Evolutionary conservation across 2,329 filamentous ascomycete species (phyloP), one percentile per base, ranked within the genome.

Genomic region (Fusarium brachygibbosum): DNA sequence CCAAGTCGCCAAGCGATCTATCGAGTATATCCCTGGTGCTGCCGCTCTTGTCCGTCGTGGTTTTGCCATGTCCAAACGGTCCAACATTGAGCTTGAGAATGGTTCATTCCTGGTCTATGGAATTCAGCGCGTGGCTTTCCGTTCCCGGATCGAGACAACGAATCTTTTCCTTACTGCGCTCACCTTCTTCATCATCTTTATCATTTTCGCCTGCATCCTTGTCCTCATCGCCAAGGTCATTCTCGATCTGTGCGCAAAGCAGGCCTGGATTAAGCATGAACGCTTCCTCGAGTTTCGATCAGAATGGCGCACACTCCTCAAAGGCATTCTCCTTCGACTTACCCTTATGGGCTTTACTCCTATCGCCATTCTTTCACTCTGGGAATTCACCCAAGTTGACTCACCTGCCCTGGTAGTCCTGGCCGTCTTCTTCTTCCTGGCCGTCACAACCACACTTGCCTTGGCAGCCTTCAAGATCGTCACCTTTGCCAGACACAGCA

Each of bases 91-190:
- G 73, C 84, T 84, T n/a, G 80, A 79, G 23, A 85, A 83, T 25
- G 87, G 88, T 51, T 85, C 82, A 52, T 90, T 85, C 68, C 75
- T 88, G 55, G 90, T 98, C 44, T 90, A 87, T 63, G 95, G 95
- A 68, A 97, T 98, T 63, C 88, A 96, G 76, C 91, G 94, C 78
- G 94, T 97, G 40, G 94, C 93, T n/a, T 98, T 97, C 85, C 87
- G 88, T 68, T 91, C 93, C 41, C 84, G 85, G 51, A 97, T 98
- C 66, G 94, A 98, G 81, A 85, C 88, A 2, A 96, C 94, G 59
- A 98, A 98, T 80, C 88, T 98, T 69, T 98, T 98, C 85, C 85
- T 98, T 82, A 98, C 95, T 4, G 93, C 93, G 42, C 85, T 98
- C 48, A 88, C 91, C 70, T 97, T 97, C 84, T 97, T 97, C 82